Percentiles rank a stretch among this genome's conserved stretches.
Evolutionary conservation across 2,329 filamentous ascomycete species (phyloP).

Genomic region (Seiridium cupressi): DNA sequence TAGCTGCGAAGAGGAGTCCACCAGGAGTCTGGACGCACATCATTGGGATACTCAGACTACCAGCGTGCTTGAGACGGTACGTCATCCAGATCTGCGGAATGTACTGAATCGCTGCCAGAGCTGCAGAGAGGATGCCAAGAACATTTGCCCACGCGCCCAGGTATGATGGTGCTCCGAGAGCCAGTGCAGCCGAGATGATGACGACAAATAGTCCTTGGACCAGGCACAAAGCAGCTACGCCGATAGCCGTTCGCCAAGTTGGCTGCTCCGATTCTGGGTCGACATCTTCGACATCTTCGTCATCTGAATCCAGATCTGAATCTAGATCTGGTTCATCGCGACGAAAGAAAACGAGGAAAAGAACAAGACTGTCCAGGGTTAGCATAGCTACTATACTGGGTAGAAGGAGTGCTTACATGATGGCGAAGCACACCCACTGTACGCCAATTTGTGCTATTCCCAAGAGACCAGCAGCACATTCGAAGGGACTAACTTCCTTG

Average conservation of each 20-base stretch:
- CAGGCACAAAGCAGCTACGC: conserved; percentile 71
- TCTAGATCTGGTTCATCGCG: conserved; percentile 43
- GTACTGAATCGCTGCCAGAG: conserved; percentile 85
- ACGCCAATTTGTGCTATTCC: conserved; percentile 89
- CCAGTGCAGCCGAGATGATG: conserved; percentile 67
- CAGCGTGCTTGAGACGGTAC: conserved; percentile 78
- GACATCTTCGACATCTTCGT: conserved; percentile 44
- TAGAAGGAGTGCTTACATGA: conserved; percentile 65
- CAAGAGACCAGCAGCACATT: conserved; percentile 81
- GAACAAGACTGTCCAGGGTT: conserved; percentile 65
- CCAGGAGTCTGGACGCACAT: conserved; percentile 98
- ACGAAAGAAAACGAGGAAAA: conserved; percentile 95
- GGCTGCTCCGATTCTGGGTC: conserved; percentile 47
- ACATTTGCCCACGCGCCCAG: conserved; percentile 81
- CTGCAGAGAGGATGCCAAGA: conserved; percentile 75
- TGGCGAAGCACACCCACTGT: conserved; percentile 88
- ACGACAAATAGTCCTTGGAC: conserved; percentile 72
- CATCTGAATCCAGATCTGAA: conserved; percentile 37
- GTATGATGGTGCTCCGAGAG: conserved; percentile 58
- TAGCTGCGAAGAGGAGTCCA: conserved; percentile 84
- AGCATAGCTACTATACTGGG: conserved; percentile 11
- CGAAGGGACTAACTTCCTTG: conserved; percentile 72
- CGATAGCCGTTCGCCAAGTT: conserved; percentile 75
- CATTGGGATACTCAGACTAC: conserved; percentile 92
- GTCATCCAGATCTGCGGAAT: conserved; percentile 94